Evolutionary conservation across 1,284 basidiomycete species (phyloP).

Genomic region (Irpex sp.): DNA sequence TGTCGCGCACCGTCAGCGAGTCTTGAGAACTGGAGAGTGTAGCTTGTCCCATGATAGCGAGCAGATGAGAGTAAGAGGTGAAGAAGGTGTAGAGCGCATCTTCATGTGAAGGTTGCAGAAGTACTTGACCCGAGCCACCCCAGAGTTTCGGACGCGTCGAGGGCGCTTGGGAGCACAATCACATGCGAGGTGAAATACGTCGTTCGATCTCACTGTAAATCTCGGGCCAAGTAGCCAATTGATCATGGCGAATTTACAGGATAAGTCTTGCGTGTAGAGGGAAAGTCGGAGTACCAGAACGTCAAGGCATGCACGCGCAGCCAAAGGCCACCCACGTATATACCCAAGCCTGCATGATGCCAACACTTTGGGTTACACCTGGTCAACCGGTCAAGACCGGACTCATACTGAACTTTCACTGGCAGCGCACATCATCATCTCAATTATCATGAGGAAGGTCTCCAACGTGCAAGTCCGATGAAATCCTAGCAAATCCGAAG

Average conservation of each 20-base stretch:
- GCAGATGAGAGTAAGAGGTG: conserved; percentile 5
- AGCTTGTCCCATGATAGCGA: conserved; percentile 55
- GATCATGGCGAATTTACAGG: background rate
- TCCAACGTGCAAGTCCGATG: no score
- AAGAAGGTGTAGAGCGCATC: background rate
- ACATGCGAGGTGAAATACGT: background rate
- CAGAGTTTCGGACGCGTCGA: conserved; percentile 8
- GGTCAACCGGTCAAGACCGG: background rate
- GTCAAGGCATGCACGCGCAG: no score
- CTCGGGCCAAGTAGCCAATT: background rate
- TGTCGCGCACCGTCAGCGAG: conserved; percentile 79
- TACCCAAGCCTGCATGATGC: background rate
- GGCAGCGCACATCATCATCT: background rate
- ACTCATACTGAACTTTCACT: background rate
- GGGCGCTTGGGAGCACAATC: background rate
- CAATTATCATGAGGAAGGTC: background rate
- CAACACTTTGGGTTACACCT: no score
- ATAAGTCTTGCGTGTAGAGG: no score
- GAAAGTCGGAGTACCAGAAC: no score
- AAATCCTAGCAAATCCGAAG: no score
- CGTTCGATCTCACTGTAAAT: background rate
- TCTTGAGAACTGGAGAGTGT: conserved; percentile 40
- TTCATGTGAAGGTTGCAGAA: background rate
- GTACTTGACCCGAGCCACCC: conserved; percentile 6
- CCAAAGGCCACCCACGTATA: background rate